Base-by-base conservation (phyloP, 1,139 yeast genomes). In the Geotrichum europaeum region DNA sequence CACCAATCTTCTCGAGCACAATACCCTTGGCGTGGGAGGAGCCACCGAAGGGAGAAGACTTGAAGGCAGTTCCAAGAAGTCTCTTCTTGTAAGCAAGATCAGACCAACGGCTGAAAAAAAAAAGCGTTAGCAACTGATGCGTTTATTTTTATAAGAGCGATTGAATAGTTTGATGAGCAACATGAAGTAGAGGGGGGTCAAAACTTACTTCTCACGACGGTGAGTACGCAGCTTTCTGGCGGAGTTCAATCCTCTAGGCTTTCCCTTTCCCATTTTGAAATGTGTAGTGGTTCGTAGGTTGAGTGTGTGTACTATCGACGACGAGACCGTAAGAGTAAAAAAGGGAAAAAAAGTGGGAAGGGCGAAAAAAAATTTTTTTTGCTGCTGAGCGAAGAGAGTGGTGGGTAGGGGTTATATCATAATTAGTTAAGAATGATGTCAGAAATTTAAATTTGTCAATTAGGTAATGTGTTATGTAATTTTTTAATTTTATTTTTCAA, bases 21-120 rank as follows among this genome's bases (percentile, higher is more conserved):
- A 95, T 95, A 79, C 99, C 99, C 86, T 94, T 94, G 78, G 99
- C 99, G 90, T 95, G 99, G 75, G 99, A 95, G 76, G 99, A 92
- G 79, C 98, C 99, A 82, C 98, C 98, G 79, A 95, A 94, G 81
- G 99, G 99, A 77, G 99, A 94, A 69, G 96, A 94, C 86, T 92
- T 95, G 96, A 87, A 95, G 76, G 98, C 97, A 74, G 99, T 94
- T 76, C 99, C 99, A 79, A 95, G 86, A 79, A 94, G 88, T 87
- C 99, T 89, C 83, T 96, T 84, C 89, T 95, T 95, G 86, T 90
- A 95, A 77, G 91, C 83, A 80, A 86, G 86, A 81, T 95, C 99
- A 75, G 99, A 98, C 99, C 99, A 94, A 84, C 97, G 94, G 91
- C 81, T 78, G 72, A 66, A 63, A 54, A 51, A 28, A 40, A 28